Conservation (phyloP, 2,329 filamentous ascomycete species). For the Colletotrichum sansevieriae region DNA sequence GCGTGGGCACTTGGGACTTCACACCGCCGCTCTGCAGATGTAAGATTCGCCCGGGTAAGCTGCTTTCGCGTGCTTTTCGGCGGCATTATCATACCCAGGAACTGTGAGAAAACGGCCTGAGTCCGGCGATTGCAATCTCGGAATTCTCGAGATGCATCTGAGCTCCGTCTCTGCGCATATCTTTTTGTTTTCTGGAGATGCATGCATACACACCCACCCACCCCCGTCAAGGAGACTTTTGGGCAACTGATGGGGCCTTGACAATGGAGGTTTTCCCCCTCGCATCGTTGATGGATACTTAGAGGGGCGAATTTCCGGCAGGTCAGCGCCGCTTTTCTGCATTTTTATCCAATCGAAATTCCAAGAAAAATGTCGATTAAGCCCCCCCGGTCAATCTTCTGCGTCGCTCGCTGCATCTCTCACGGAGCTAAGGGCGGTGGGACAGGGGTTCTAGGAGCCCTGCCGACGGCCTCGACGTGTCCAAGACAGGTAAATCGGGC, state of each 20-base stretch:
- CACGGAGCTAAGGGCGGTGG: constrained; percentile 11
- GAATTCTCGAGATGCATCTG: neutral
- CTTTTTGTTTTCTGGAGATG: constrained; percentile 2
- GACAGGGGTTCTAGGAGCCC: constrained; percentile 17
- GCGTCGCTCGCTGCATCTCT: constrained; percentile 27
- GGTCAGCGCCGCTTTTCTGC: constrained; percentile 43
- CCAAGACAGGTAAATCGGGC: constrained; percentile 14
- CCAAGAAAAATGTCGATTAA: constrained; percentile 43
- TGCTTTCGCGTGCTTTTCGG: neutral
- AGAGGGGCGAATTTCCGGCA: constrained; percentile 36
- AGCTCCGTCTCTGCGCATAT: constrained; percentile 14
- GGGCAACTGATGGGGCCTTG: constrained; percentile 1
- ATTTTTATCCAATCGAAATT: constrained; percentile 53
- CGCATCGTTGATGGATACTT: constrained; percentile 26
- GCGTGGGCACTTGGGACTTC: constrained; percentile 34
- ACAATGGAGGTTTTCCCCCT: neutral
- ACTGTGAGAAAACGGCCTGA: neutral
- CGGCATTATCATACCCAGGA: neutral
- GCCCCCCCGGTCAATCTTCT: constrained; percentile 30
- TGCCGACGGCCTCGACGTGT: constrained; percentile 24
- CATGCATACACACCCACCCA: neutral
- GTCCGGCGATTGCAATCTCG: constrained; percentile 6
- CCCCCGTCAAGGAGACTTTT: neutral
- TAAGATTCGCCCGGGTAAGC: constrained; percentile 13
- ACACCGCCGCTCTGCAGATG: constrained; percentile 36